Conservation (phyloP, 2,329 filamentous ascomycete genomes). For the Falciphora oryzae region DNA sequence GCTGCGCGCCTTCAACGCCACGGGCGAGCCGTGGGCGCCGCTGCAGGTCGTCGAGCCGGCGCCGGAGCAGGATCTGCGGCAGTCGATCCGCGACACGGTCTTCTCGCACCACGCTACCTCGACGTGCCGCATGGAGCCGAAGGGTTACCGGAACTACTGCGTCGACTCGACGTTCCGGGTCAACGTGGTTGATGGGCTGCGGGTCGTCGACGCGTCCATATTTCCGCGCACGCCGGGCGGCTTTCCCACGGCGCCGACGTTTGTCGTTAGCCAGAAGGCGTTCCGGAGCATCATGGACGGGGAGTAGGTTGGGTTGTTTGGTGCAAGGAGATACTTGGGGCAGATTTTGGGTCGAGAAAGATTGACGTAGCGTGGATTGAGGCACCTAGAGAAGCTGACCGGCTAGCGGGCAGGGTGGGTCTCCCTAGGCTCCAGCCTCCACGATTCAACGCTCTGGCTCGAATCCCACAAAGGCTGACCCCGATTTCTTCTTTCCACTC, state of each 20-base stretch:
- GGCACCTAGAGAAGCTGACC: too few species aligned
- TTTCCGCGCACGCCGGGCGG: constrained; percentile 40
- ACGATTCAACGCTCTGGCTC: too few species aligned
- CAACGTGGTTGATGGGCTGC: constrained; percentile 38
- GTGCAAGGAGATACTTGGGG: too few species aligned
- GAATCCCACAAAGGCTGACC: too few species aligned
- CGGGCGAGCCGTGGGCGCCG: constrained; percentile 16
- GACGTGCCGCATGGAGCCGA: constrained; percentile 18
- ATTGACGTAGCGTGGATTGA: too few species aligned
- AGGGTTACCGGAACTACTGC: constrained; percentile 15
- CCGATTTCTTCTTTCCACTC: too few species aligned
- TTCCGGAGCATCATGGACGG: too few species aligned
- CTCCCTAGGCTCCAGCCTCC: too few species aligned
- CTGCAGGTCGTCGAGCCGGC: constrained; percentile 14
- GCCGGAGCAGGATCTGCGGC: constrained; percentile 14
- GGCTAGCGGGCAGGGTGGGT: too few species aligned
- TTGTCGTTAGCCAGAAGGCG: constrained; percentile 15
- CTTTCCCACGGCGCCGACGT: constrained; percentile 41
- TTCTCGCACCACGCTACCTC: constrained; percentile 15
- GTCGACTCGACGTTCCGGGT: constrained; percentile 18
- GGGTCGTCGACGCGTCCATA: constrained; percentile 50
- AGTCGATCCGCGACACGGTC: constrained; percentile 3
- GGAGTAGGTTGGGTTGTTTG: too few species aligned
- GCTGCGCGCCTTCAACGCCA: neutral
- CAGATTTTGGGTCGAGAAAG: too few species aligned